phyloP scores from a whole-genome alignment of 2,329 filamentous ascomycete species.

The Fusarium bactridioides region DNA sequence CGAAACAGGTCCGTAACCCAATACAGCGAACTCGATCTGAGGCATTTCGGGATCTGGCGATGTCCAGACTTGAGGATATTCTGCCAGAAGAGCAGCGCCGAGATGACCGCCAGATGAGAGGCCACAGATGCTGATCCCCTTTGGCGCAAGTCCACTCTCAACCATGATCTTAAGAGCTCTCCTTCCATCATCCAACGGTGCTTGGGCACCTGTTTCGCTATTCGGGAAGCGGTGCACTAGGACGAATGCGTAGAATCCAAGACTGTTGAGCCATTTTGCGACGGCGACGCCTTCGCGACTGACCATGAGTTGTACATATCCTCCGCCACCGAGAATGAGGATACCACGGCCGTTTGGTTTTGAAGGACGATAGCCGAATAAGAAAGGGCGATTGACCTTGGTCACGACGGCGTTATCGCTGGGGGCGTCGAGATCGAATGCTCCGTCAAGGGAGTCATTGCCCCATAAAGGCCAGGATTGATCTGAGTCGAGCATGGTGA shows the following conservation, averaged over 20 bases:
- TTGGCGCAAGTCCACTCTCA: conserved; percentile 8
- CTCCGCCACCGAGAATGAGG: conserved; percentile 30
- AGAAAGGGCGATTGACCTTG: conserved; percentile 19
- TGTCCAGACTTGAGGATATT: conserved; percentile 31
- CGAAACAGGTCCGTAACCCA: conserved; percentile 35
- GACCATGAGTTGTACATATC: conserved; percentile 36
- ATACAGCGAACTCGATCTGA: conserved; percentile 19
- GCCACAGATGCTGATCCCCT: conserved; percentile 30
- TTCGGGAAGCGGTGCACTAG: conserved; percentile 36
- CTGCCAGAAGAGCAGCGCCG: conserved; percentile 29
- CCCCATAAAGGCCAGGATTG: conserved; percentile 30
- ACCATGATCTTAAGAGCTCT: conserved; percentile 31
- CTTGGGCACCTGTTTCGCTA: conserved; percentile 12
- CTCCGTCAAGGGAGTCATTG: conserved; percentile 5
- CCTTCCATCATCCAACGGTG: conserved; percentile 34
- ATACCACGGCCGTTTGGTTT: conserved; percentile 31
- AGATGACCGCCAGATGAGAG: conserved; percentile 37
- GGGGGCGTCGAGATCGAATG: conserved; percentile 22
- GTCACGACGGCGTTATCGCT: conserved; percentile 29
- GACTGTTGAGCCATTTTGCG: conserved; percentile 32
- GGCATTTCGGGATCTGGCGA: conserved; percentile 21
- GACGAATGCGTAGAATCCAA: conserved; percentile 38
- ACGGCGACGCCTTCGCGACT: conserved; percentile 32
- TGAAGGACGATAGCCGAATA: conserved; percentile 29
- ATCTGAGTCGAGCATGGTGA: conserved; percentile 18